phyloP scores from a whole-genome alignment of 495 filamentous ascomycete species.

The Viridothelium virens region DNA sequence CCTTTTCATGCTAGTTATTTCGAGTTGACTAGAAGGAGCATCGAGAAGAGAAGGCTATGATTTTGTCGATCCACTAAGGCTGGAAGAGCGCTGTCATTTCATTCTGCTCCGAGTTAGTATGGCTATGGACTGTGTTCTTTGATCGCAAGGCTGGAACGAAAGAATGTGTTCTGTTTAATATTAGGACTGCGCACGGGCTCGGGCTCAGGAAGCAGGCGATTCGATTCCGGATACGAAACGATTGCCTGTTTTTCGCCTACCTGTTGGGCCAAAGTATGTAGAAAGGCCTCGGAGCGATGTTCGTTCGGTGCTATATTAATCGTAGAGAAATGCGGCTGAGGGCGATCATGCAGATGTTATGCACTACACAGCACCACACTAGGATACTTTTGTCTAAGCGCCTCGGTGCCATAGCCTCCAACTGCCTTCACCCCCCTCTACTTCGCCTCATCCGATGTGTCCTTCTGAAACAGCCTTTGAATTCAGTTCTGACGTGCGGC shows the following conservation, averaged over 20 bases:
- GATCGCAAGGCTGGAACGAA: too few species aligned
- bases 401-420: neutral
- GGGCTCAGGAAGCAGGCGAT: too few species aligned
- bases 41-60: too few species aligned
- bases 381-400: neutral
- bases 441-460: neutral
- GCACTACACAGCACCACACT: neutral
- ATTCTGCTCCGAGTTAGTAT: too few species aligned
- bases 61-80: too few species aligned
- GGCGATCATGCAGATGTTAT: neutral
- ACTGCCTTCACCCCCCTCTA: neutral
- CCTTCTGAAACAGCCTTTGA: neutral
- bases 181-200: too few species aligned
- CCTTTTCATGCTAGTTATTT: too few species aligned
- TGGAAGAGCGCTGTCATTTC: too few species aligned
- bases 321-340: conserved; percentile 1
- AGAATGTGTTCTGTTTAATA: too few species aligned
- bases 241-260: neutral
- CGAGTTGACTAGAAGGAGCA: too few species aligned
- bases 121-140: too few species aligned
- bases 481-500: neutral
- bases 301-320: neutral
- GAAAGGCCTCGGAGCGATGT: neutral
- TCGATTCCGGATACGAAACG: neutral
- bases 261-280: neutral